Base-by-base conservation (phyloP, 2,329 filamentous ascomycete genomes). In the Daldinia sp. region DNA sequence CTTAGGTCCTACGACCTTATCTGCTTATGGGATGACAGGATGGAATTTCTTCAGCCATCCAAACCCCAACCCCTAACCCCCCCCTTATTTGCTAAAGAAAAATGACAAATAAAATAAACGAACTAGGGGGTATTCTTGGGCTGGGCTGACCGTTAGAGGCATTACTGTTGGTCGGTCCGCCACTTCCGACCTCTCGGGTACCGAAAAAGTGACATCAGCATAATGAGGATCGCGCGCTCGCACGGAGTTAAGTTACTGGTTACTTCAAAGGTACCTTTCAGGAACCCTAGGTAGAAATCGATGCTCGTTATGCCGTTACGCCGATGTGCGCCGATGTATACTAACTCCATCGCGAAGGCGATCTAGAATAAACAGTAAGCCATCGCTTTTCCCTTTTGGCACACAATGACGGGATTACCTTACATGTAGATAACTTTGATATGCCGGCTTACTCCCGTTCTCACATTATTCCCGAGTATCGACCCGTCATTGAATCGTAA, bases 131-230 rank as follows among this genome's bases (percentile, higher is more conserved):
- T n/a, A n/a, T n/a, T n/a, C n/a, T n/a, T n/a, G n/a, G n/a, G n/a
- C 37, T 41, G 13, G 19, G 15, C 10, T 27, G 4, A 11, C 21
- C 21, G 19, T 25, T 25, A 43, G 23, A 43, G 39, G 11, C 39
- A 25, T n/a, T n/a, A n/a, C n/a, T 21, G 39, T 23, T 43, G 11
- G 21, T 43, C 39, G 39, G 39, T 25, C 39, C 39, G 32, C n/a
- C n/a, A 35, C 32, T 35, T 35, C 32, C 32, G 32, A 35, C 32
- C 32, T 35, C n/a, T 43, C 21, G 39, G 39, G 39, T 27, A 43
- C 39, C 39, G 39, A 43, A 43, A 43, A 23, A 27, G 39, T 43
- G 39, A 43, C 39, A 43, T 43, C 39, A 43, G 39, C 39, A 43
- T 21, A 39, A 19, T 17, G 39, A 43, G 21, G 39, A 43, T 43